phyloP scores from a whole-genome alignment of 192 early-diverging fungal species.

The Piromyces finnis region DNA sequence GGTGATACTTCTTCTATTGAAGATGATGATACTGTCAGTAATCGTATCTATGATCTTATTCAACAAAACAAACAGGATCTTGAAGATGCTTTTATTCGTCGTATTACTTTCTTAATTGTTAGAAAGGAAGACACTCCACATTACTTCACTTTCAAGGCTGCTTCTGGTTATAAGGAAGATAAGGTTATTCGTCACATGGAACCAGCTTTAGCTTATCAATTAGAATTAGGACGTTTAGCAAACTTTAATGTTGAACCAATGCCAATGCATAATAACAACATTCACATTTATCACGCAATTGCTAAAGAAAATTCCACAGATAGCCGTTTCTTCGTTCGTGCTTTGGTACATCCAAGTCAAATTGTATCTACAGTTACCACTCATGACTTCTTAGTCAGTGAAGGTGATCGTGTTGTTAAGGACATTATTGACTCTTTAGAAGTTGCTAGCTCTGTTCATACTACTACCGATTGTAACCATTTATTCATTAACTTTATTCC shows the following conservation, averaged over 20 bases:
- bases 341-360: slow-evolving; percentile 80
- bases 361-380: slow-evolving; percentile 63
- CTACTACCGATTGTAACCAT: slow-evolving; percentile 98
- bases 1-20: slow-evolving; percentile 16
- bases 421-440: slow-evolving; percentile 92
- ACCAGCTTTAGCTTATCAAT: slow-evolving; percentile 92
- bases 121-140: slow-evolving; percentile 67
- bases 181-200: slow-evolving; percentile 93
- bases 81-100: slow-evolving; percentile 57
- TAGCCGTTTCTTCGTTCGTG: slow-evolving; percentile 93
- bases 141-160: slow-evolving; percentile 94
- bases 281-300: slow-evolving; percentile 90
- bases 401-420: slow-evolving; percentile 80
- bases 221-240: slow-evolving; percentile 76
- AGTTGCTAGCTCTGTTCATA: slow-evolving; percentile 43
- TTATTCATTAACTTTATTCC: slow-evolving; percentile 97
- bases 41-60: slow-evolving; percentile 44
- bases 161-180: slow-evolving; percentile 68
- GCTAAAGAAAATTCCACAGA: slow-evolving; percentile 89
- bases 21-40: slow-evolving; percentile 43
- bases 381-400: slow-evolving; percentile 84
- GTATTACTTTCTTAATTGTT: slow-evolving; percentile 77
- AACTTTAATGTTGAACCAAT: slow-evolving; percentile 95
- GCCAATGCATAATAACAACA: slow-evolving; percentile 81
- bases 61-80: slow-evolving; percentile 35